Conservation (phyloP, 2,329 filamentous ascomycete genomes). For the Monilinia polystroma region DNA sequence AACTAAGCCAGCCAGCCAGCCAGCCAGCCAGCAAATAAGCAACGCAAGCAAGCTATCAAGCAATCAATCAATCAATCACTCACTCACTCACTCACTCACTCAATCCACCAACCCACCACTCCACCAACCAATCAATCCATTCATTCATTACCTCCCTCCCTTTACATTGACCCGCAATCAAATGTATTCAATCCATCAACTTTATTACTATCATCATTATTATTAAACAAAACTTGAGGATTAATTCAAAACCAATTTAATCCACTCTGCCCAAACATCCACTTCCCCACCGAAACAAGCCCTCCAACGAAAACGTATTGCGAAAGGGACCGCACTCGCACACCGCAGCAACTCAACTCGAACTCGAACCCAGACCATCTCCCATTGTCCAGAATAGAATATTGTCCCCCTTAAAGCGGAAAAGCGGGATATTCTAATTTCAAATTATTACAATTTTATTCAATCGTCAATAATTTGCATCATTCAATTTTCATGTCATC, state of each 20-base stretch:
- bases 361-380: conserved; percentile 11
- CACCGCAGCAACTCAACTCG: conserved; percentile 9
- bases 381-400: conserved; percentile 11
- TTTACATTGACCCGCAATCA: conserved; percentile 9
- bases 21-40: background rate
- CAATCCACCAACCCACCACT: too few species aligned
- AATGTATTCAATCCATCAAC: background rate
- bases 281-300: conserved; percentile 14
- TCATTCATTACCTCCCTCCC: too few species aligned
- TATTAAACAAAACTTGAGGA: background rate
- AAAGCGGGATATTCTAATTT: conserved; percentile 14
- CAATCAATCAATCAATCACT: too few species aligned
- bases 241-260: background rate
- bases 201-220: background rate
- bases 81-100: too few species aligned
- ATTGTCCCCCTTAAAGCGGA: conserved; percentile 10
- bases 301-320: conserved; percentile 17
- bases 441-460: conserved; percentile 15
- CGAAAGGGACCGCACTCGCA: conserved; percentile 14
- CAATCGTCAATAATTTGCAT: conserved; percentile 7
- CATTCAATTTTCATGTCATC: conserved; percentile 36
- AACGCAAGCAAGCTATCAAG: too few species aligned
- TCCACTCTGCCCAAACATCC: background rate
- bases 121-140: too few species aligned
- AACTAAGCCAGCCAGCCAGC: background rate